Base-by-base conservation (phyloP, 2,329 filamentous ascomycete genomes). In the Westerdykella aurantiaca region DNA sequence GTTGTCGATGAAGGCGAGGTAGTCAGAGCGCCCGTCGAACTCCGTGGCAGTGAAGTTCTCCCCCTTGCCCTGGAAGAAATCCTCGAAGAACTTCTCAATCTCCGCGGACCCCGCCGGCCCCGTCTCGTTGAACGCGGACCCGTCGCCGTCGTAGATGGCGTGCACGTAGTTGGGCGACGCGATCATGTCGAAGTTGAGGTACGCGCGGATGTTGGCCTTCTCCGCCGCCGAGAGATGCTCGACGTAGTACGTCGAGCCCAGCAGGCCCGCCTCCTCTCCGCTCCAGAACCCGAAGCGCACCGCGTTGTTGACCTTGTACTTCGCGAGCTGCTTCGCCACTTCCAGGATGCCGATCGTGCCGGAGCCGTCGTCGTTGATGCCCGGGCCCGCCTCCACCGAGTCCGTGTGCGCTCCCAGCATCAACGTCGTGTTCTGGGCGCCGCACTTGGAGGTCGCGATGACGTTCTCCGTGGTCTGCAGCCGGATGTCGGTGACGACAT, bases 391-490 rank as follows among this genome's bases (percentile, higher is more conserved):
- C 6, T 46, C 49, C 1, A 70, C 65, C 11, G 59, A 64, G 48
- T 70, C 66, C 6, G 59, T 60, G 49, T 70, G 67, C 11, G 62
- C 68, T 12, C 63, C 68, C 0, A 69, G 48, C 31, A 61, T 53
- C 34, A 70, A 53, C 29, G 57, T 58, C 38, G 61, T 67, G 47
- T 66, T 51, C 18, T 57, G 55, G 44, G 66, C 58, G 16, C 67
- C 68, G 25, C 53, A 48, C 37, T 63, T 67, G 45, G 64, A 60
- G 14, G 63, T 60, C 7, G 66, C 67, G 31, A 69, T 48, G 17
- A 70, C 60, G 37, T 70, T 69, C 44, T 58, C 60, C 48, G 76
- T 78, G 1, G 71, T 72, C 11, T 70, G 64, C 50, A 73, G 72
- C 50, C 75, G 68, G 29, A 73, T 58, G 42, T 69, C 54, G 23